Evolutionary conservation across 1,284 basidiomycete species (phyloP).

Genomic region (Ustilago trichophora): DNA sequence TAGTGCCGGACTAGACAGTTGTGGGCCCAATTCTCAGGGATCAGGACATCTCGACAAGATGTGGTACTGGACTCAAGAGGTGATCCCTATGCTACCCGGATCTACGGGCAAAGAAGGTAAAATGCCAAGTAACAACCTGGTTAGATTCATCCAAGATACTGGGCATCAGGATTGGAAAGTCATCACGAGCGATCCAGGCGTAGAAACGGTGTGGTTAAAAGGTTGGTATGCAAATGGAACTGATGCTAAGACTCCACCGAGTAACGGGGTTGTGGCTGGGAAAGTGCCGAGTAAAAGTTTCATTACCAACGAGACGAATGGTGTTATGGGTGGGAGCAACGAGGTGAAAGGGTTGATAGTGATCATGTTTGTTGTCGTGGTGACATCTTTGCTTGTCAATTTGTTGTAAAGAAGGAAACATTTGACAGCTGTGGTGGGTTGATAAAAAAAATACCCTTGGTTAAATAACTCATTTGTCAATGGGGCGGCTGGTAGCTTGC

Average conservation of each 20-base stretch:
- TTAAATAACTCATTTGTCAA: no score
- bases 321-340: no score
- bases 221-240: constrained; percentile 43
- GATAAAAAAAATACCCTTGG: no score
- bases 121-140: constrained; percentile 38
- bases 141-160: constrained; percentile 36
- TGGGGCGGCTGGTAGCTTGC: no score
- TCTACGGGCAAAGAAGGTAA: constrained; percentile 25
- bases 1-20: constrained; percentile 29
- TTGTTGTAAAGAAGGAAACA: no score
- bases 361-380: no score
- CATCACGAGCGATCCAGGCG: constrained; percentile 49
- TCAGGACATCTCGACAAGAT: constrained; percentile 52
- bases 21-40: constrained; percentile 56
- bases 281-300: constrained; percentile 6
- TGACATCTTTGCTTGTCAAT: no score
- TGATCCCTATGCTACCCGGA: constrained; percentile 46
- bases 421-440: no score
- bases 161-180: constrained; percentile 52
- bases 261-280: constrained; percentile 14
- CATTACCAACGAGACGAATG: no score
- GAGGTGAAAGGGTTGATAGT: no score
- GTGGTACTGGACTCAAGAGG: constrained; percentile 52
- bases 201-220: constrained; percentile 53
- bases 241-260: constrained; percentile 15